These are phyloP conservation scores for Nemophila menziesii DNA, from an alignment of 257 asterid genomes.

Conservation along the genomic window DNA sequence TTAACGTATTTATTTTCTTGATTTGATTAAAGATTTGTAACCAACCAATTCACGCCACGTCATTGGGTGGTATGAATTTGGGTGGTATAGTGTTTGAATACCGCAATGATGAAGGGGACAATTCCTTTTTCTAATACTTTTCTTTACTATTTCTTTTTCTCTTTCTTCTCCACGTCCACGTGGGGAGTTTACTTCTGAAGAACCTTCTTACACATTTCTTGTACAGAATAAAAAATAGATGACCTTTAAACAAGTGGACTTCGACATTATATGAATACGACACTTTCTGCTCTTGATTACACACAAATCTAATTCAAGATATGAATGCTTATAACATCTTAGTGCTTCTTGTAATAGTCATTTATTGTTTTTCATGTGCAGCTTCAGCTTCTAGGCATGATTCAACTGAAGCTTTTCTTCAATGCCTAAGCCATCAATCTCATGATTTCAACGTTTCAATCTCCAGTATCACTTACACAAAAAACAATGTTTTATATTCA, in stretches of 20 bases:
- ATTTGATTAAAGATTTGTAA: too few relatives aligned
- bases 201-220: too few relatives aligned
- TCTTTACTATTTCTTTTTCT: too few relatives aligned
- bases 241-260: neutral
- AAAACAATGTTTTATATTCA: constrained; percentile 5
- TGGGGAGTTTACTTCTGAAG: too few relatives aligned
- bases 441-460: constrained; percentile 1
- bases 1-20: too few relatives aligned
- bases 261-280: neutral
- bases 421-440: neutral
- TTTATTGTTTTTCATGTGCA: neutral
- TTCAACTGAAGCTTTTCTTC: neutral
- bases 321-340: neutral
- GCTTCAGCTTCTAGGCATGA: neutral
- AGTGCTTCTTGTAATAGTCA: neutral
- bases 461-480: neutral
- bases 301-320: neutral
- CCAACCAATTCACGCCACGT: too few relatives aligned
- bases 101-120: too few relatives aligned
- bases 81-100: too few relatives aligned
- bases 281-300: neutral
- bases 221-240: too few relatives aligned
- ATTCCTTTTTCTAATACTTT: too few relatives aligned
- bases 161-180: too few relatives aligned
- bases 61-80: too few relatives aligned